phyloP scores from a whole-genome alignment of 805 yeast genomes.

The Metschnikowia amazonensis region DNA sequence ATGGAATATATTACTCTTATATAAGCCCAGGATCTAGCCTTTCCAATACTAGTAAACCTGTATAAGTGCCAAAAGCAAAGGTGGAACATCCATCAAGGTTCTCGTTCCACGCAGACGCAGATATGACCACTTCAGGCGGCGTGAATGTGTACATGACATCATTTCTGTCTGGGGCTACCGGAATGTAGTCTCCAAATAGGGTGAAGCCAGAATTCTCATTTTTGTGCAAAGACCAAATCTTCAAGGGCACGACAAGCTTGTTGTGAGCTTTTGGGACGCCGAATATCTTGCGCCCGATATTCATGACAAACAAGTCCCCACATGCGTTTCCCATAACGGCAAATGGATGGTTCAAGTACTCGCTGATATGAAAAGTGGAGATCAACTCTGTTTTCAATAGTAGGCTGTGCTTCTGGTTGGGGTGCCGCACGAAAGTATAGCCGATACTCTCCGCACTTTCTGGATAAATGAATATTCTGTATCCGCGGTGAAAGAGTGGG shows the following conservation, averaged over 20 bases:
- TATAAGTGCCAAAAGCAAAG: slow-evolving; percentile 50
- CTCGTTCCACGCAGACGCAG: slow-evolving; percentile 58
- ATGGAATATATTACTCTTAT: not conserved
- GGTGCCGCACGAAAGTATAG: slow-evolving; percentile 28
- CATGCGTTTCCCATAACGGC: slow-evolving; percentile 30
- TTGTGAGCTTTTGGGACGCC: slow-evolving; percentile 33
- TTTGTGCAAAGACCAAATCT: slow-evolving; percentile 29
- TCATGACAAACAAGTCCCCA: slow-evolving; percentile 36
- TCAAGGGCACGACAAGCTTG: slow-evolving; percentile 40
- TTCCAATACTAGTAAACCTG: slow-evolving; percentile 50
- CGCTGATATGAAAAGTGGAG: slow-evolving; percentile 27
- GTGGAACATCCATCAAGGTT: slow-evolving; percentile 38
- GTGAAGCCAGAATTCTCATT: slow-evolving; percentile 12
- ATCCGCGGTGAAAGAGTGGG: slow-evolving; percentile 28
- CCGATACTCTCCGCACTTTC: slow-evolving; percentile 29
- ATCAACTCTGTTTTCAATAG: slow-evolving; percentile 31
- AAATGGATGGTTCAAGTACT: slow-evolving; percentile 37
- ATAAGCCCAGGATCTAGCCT: slow-evolving; percentile 26
- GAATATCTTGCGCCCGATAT: slow-evolving; percentile 36
- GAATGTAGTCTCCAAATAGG: slow-evolving; percentile 27
- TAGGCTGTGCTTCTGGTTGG: slow-evolving; percentile 32
- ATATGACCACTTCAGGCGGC: slow-evolving; percentile 49
- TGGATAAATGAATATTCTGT: slow-evolving; percentile 26
- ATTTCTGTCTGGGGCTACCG: slow-evolving; percentile 28
- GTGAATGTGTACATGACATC: slow-evolving; percentile 30